Evolutionary conservation across 495 filamentous ascomycete genomes (phyloP), one percentile per base, ranked within the genome.

Genomic region (Parmelia sp.): DNA sequence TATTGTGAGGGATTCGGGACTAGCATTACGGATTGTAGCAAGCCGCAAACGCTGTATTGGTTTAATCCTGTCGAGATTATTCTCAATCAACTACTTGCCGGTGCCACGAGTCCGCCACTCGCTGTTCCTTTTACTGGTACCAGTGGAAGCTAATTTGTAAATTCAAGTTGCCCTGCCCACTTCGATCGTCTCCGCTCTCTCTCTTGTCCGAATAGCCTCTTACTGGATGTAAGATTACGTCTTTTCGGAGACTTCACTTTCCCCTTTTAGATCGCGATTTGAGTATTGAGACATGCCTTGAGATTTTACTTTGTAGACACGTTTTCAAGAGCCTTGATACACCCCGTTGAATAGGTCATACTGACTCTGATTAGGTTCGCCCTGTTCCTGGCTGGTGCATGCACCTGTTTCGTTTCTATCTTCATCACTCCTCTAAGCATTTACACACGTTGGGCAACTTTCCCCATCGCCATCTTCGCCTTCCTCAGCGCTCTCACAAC

Each of bases 11-110:
- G 92, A 23, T 92, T 91, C 74, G 79, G 79, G 53, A 75, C 83
- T 64, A 89, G 90, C 8, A 86, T 94, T 58, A 93, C 90, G 12
- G 72, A 72, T 65, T 97, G 92, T 75, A 88, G 85, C 39, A 76
- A 79, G 23, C 85, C 91, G 11, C 56, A 83, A 67, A 76, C 77
- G 23, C 75, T 93, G 29, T 97, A 94, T 72, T 92, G 89, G 84
- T 97, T 97, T 76, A 88, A 96, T 75, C 92, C 92, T 0, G 87
- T 96, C 40, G 75, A 86, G 57, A 90, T 96, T 63, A 74, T 97
- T 25, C 73, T 89, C 57, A 82, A 77, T 65, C 88, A 96, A 73
- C 81, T 97, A 27, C 76, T 96, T 8, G 74, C 89, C 7, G 92
- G 92, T 31, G 91, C 92, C 8, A 88, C 87, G 36, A 86, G 85